Percentiles rank a stretch among this genome's conserved stretches.
phyloP scores from a whole-genome alignment of 2,329 filamentous ascomycete genomes.

The Chaetomium strumarium region DNA sequence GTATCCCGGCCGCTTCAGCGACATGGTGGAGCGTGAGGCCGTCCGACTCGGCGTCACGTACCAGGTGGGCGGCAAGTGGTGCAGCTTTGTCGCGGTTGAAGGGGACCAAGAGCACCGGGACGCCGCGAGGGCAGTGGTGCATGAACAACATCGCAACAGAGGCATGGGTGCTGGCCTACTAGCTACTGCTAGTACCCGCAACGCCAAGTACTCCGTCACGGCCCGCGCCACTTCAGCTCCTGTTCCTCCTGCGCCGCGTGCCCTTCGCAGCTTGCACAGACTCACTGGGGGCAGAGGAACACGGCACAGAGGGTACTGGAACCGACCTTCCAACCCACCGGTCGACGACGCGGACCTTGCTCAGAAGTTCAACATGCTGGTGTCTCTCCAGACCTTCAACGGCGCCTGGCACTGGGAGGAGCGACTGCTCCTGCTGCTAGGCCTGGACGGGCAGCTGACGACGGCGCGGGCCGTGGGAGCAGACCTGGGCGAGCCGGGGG shows the following conservation, averaged over 20 bases:
- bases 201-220: no score
- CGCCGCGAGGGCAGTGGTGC: not conserved
- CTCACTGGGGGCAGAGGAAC: no score
- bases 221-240: not conserved
- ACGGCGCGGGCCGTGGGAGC: constrained; percentile 23
- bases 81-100: constrained; percentile 65
- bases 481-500: constrained; percentile 1
- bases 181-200: no score
- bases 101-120: constrained; percentile 22
- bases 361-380: constrained; percentile 38
- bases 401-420: constrained; percentile 44
- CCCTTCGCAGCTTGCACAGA: no score
- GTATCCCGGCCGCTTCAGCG: constrained; percentile 46
- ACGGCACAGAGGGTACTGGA: no score
- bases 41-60: constrained; percentile 60
- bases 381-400: constrained; percentile 50
- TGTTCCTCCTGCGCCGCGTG: no score
- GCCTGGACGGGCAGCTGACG: constrained; percentile 11
- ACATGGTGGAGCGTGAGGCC: constrained; percentile 59
- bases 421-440: constrained; percentile 23
- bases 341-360: no score
- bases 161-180: not conserved
- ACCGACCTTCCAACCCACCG: no score
- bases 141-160: not conserved
- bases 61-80: constrained; percentile 64